Conservation (phyloP, 2,329 filamentous ascomycete genomes). For the Didymosphaeria variabile region DNA sequence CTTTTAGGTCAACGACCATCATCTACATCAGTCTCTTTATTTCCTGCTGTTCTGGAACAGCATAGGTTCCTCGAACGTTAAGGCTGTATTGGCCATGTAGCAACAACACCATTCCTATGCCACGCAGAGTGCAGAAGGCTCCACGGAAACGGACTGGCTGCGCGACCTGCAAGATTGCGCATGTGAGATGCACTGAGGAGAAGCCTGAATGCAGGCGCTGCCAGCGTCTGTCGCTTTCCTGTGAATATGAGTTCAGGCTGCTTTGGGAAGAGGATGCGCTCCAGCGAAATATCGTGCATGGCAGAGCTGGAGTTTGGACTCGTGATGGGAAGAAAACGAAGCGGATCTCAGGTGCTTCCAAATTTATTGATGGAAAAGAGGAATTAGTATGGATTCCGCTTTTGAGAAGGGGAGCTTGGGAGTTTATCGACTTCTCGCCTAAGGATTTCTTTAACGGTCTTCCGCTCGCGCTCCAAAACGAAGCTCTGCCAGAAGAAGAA, state of each 20-base stretch:
- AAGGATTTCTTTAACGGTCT: constrained; percentile 1
- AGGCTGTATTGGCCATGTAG: not conserved
- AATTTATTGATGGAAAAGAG: not conserved
- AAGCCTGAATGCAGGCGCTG: constrained; percentile 39
- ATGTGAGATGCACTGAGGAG: constrained; percentile 46
- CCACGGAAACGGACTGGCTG: constrained; percentile 20
- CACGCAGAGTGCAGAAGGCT: constrained; percentile 10
- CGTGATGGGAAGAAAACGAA: constrained; percentile 5
- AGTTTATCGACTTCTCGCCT: not conserved
- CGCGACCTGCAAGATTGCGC: constrained; percentile 33
- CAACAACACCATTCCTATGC: constrained; percentile 2
- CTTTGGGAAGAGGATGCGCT: constrained; percentile 43
- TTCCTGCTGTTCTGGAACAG: too few relatives aligned
- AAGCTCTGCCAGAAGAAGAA: not conserved
- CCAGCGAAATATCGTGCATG: constrained; percentile 29
- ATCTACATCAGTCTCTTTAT: too few relatives aligned
- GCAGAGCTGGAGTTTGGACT: constrained; percentile 23
- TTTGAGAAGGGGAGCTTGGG: not conserved
- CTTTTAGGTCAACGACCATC: not conserved
- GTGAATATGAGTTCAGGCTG: constrained; percentile 34
- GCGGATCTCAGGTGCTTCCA: not conserved
- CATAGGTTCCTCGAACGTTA: too few relatives aligned
- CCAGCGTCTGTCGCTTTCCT: constrained; percentile 32
- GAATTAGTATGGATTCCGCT: not conserved
- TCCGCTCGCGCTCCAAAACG: not conserved